phyloP scores from a whole-genome alignment of 2,329 filamentous ascomycete species.

The Aspergillus clavatus region DNA sequence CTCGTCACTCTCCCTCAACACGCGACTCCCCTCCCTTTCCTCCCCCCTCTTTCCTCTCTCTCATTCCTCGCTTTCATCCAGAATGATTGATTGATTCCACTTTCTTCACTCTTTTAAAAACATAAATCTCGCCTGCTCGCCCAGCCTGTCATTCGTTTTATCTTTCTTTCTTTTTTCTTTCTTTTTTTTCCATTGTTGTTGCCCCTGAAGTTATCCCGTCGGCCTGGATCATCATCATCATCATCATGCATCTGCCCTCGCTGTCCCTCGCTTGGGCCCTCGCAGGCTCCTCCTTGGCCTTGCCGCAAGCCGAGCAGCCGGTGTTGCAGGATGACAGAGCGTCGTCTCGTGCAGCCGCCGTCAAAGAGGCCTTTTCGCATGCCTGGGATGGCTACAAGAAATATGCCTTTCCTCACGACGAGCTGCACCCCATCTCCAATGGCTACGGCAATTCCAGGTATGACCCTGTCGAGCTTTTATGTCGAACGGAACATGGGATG shows the following conservation, averaged over 20 bases:
- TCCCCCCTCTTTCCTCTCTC: constrained; percentile 4
- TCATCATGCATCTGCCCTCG: constrained; percentile 23
- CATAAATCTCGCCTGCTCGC: constrained; percentile 4
- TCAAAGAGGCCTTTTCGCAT: constrained; percentile 64
- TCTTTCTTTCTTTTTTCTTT: constrained; percentile 1
- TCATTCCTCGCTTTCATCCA: neutral
- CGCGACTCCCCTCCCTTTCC: constrained; percentile 6
- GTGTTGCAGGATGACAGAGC: constrained; percentile 9
- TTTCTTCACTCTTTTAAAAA: no score
- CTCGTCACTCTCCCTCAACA: constrained; percentile 1
- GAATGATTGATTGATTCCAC: no score
- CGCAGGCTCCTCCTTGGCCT: constrained; percentile 18
- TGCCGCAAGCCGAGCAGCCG: constrained; percentile 15
- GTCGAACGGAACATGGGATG: no score
- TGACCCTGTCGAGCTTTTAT: constrained; percentile 14
- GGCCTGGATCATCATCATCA: no score
- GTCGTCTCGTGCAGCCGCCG: constrained; percentile 49
- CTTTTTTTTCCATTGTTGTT: constrained; percentile 3
- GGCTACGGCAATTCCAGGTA: constrained; percentile 65
- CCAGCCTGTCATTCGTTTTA: constrained; percentile 10
- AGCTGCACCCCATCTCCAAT: constrained; percentile 65
- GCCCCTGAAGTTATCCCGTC: no score
- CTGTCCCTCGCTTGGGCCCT: constrained; percentile 24
- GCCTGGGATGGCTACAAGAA: constrained; percentile 70
- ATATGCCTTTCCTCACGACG: constrained; percentile 74